phyloP scores from a whole-genome alignment of 495 filamentous ascomycete species.

The Aspergillus taichungensis region DNA sequence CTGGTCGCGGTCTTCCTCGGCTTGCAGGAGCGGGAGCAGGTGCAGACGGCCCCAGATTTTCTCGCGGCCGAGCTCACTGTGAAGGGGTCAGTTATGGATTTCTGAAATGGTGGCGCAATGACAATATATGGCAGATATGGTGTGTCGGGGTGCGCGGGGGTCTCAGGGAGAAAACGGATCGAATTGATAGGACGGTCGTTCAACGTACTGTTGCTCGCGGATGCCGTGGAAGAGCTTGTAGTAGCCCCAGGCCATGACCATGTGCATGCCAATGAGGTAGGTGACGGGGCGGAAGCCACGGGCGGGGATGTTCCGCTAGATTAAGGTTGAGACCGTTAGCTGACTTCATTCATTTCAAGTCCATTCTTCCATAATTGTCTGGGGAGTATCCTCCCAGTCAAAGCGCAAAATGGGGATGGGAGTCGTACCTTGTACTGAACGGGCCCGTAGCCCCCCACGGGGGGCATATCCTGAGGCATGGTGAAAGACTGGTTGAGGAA shows the following conservation, averaged over 20 bases:
- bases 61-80: conserved; percentile 84
- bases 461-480: conserved; percentile 81
- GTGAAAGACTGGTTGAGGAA: conserved; percentile 18
- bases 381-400: not conserved
- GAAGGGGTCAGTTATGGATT: not conserved
- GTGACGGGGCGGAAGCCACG: conserved; percentile 77
- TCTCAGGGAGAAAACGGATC: not conserved
- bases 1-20: conserved; percentile 91
- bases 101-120: not conserved
- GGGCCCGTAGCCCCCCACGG: conserved; percentile 83
- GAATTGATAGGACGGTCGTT: conserved; percentile 3
- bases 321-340: conserved; percentile 9
- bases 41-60: conserved; percentile 97
- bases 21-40: conserved; percentile 84
- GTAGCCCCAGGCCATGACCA: conserved; percentile 80
- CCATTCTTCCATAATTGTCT: no score
- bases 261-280: conserved; percentile 64
- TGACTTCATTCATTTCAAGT: conserved; percentile 1
- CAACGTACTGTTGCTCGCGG: conserved; percentile 75
- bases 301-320: conserved; percentile 81
- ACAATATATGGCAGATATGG: not conserved
- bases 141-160: not conserved
- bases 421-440: conserved; percentile 86
- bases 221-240: conserved; percentile 71
- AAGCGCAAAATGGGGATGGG: conserved; percentile 5